A percentile compares a stretch with the other conserved stretches of the same genome.
These are phyloP conservation scores for Erodium trifolium DNA, from an alignment of 441 rosid species.

Conservation along the genomic window DNA sequence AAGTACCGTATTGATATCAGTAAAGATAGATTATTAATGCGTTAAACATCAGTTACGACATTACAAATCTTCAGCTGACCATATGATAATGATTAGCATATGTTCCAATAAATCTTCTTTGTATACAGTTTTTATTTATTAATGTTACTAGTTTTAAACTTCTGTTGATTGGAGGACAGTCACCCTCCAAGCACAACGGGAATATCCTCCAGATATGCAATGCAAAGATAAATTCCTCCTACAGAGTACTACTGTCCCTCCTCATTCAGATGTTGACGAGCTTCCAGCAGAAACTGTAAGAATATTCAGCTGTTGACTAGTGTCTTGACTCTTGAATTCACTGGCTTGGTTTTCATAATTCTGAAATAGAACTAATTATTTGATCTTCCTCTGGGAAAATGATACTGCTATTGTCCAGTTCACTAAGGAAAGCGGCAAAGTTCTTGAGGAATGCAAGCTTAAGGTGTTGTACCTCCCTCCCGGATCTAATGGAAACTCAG, in stretches of 20 bases:
- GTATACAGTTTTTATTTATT: not conserved
- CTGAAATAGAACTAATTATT: not conserved
- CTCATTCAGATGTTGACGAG: constrained; percentile 76
- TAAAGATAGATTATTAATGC: constrained; percentile 4
- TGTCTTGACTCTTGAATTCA: constrained; percentile 4
- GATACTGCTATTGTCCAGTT: constrained; percentile 37
- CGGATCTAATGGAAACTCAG: constrained; percentile 44
- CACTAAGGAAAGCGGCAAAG: constrained; percentile 63
- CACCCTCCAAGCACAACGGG: constrained; percentile 84
- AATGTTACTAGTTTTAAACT: constrained; percentile 3
- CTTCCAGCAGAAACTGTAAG: constrained; percentile 80
- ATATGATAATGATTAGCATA: not conserved
- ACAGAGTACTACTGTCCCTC: constrained; percentile 72
- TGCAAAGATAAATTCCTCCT: constrained; percentile 95
- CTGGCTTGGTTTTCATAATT: constrained; percentile 6
- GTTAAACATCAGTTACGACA: not conserved
- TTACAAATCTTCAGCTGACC: no score
- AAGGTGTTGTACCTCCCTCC: constrained; percentile 54
- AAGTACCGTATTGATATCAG: not conserved
- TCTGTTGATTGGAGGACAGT: constrained; percentile 35
- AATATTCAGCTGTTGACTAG: constrained; percentile 5
- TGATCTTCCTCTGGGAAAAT: constrained; percentile 8
- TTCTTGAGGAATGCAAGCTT: constrained; percentile 76
- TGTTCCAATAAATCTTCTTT: not conserved
- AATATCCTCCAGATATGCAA: constrained; percentile 78